These are phyloP conservation scores for Glycyrrhiza uralensis DNA, from an alignment of 306 rosid genomes.

Conservation along the genomic window DNA sequence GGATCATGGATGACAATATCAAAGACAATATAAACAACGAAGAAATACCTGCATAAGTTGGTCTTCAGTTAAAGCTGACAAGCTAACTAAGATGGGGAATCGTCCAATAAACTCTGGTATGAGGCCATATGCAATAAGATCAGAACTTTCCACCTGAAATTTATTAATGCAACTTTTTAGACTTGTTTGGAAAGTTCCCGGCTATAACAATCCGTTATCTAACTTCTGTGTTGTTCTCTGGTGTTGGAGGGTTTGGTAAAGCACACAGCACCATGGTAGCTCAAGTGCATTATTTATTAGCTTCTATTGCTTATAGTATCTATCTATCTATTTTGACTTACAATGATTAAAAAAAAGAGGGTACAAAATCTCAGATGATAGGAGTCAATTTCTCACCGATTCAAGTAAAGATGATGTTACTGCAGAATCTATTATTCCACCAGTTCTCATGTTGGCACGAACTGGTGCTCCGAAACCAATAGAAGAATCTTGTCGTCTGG, in stretches of 20 bases:
- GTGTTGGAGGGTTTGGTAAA: slow-evolving; percentile 4
- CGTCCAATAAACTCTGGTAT: slow-evolving; percentile 99
- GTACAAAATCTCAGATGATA: neutral
- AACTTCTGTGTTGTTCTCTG: neutral
- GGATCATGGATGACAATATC: neutral
- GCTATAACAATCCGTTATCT: neutral
- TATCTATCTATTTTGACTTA: neutral
- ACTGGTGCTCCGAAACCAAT: slow-evolving; percentile 97
- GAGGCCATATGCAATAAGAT: slow-evolving; percentile 94
- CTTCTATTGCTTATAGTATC: neutral
- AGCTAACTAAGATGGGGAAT: slow-evolving; percentile 88
- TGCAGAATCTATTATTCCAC: slow-evolving; percentile 56
- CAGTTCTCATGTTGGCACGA: slow-evolving; percentile 88
- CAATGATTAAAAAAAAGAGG: neutral
- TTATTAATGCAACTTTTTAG: slow-evolving; percentile 21
- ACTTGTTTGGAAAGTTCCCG: slow-evolving; percentile 15
- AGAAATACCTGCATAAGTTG: slow-evolving; percentile 84
- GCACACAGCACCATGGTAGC: neutral
- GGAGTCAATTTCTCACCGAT: slow-evolving; percentile 53
- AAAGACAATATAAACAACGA: neutral
- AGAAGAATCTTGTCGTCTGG: slow-evolving; percentile 95
- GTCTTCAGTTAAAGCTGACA: slow-evolving; percentile 85
- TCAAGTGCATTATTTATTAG: neutral
- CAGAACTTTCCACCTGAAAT: slow-evolving; percentile 93
- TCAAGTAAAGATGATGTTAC: slow-evolving; percentile 86